phyloP scores from a whole-genome alignment of 345 rosid genomes.

The Rhizophora apiculata region DNA sequence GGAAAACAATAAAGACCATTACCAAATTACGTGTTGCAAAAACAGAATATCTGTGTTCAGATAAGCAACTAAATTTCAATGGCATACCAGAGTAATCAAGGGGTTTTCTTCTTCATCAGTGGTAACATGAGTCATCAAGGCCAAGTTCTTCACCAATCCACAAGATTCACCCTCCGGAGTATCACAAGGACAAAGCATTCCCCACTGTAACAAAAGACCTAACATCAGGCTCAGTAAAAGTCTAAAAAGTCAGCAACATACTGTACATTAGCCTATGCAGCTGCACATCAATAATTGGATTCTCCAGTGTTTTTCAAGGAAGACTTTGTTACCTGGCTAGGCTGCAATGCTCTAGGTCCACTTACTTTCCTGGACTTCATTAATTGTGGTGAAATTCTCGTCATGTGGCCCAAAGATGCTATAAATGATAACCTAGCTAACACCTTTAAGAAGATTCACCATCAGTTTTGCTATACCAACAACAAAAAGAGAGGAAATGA shows the following conservation, averaged over 20 bases:
- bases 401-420: conserved; percentile 73
- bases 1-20: too few species aligned
- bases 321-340: conserved; percentile 68
- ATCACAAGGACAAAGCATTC: conserved; percentile 99
- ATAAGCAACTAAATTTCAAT: background rate
- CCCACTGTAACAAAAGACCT: conserved; percentile 57
- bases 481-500: conserved; percentile 13
- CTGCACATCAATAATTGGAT: background rate
- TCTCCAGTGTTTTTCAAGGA: background rate
- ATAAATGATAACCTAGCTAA: conserved; percentile 80
- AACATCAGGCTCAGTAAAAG: background rate
- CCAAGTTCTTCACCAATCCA: conserved; percentile 95
- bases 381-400: conserved; percentile 77
- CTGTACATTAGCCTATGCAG: conserved; percentile 4
- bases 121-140: conserved; percentile 98
- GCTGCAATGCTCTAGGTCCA: conserved; percentile 98
- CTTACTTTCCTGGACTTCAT: conserved; percentile 99
- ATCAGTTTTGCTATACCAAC: conserved; percentile 16
- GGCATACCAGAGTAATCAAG: conserved; percentile 63
- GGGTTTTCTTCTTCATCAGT: conserved; percentile 93
- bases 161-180: conserved; percentile 98
- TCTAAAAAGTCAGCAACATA: background rate
- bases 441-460: conserved; percentile 44
- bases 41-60: too few species aligned
- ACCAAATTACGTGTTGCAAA: too few species aligned